phyloP scores from a whole-genome alignment of 176 grass and related monocot genomes.

The Phragmites australis region DNA sequence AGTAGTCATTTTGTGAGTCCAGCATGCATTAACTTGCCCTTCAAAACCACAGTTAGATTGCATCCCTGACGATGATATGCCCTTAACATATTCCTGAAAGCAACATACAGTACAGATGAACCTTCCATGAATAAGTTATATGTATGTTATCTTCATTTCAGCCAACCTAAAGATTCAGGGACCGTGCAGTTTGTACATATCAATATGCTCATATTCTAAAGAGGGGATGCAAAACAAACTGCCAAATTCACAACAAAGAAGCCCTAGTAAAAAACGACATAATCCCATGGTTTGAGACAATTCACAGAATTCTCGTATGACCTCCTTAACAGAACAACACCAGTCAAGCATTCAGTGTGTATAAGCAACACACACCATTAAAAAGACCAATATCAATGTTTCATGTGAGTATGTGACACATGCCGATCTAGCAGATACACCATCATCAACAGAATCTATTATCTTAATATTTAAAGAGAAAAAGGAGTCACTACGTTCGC shows the following conservation, averaged over 20 bases:
- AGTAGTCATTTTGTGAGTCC: slow-evolving; percentile 77
- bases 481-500: no score
- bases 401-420: background rate
- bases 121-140: background rate
- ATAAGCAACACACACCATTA: background rate
- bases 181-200: background rate
- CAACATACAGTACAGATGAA: background rate
- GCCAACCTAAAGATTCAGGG: background rate
- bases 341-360: background rate
- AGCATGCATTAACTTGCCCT: slow-evolving; percentile 95
- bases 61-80: slow-evolving; percentile 89
- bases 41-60: slow-evolving; percentile 93
- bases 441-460: background rate
- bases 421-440: background rate
- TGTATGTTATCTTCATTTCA: background rate
- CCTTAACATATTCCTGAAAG: slow-evolving; percentile 87
- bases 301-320: background rate
- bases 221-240: slow-evolving; percentile 4
- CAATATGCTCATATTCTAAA: background rate
- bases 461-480: no score
- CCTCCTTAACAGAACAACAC: background rate
- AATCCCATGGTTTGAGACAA: background rate
- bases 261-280: background rate
- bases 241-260: background rate
- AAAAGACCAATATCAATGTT: background rate